Evolutionary conservation across 345 rosid species (phyloP).

Genomic region (Eucalyptus marginata): DNA sequence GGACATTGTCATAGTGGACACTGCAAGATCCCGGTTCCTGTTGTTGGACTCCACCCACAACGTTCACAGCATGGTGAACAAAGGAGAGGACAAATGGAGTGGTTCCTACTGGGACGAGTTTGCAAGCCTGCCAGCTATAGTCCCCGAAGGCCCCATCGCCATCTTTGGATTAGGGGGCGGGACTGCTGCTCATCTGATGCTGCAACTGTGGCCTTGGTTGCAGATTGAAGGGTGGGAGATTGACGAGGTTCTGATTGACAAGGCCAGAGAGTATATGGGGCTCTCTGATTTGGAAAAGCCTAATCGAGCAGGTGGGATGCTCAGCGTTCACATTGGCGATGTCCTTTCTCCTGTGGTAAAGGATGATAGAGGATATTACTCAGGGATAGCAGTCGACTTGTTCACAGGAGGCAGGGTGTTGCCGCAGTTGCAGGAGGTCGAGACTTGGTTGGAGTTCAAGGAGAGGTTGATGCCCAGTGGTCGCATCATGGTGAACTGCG

Average conservation of each 20-base stretch:
- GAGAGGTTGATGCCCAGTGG: slow-evolving; percentile 59
- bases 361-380: slow-evolving; percentile 11
- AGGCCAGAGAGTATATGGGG: slow-evolving; percentile 55
- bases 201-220: slow-evolving; percentile 62
- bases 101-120: slow-evolving; percentile 85
- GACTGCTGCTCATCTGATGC: slow-evolving; percentile 83
- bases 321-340: slow-evolving; percentile 47
- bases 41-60: slow-evolving; percentile 75
- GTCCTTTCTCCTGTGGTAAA: slow-evolving; percentile 29
- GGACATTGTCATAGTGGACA: slow-evolving; percentile 65
- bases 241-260: slow-evolving; percentile 26
- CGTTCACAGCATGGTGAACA: slow-evolving; percentile 67
- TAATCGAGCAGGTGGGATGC: slow-evolving; percentile 41
- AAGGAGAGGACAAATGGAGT: slow-evolving; percentile 61
- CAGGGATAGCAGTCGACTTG: slow-evolving; percentile 77
- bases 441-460: slow-evolving; percentile 51
- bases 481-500: slow-evolving; percentile 80
- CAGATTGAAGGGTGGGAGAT: slow-evolving; percentile 50
- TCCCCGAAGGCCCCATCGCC: slow-evolving; percentile 67
- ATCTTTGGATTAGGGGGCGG: slow-evolving; percentile 93
- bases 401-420: slow-evolving; percentile 62
- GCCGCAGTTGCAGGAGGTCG: slow-evolving; percentile 60
- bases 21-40: slow-evolving; percentile 44
- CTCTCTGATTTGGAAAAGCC: slow-evolving; percentile 55
- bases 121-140: slow-evolving; percentile 56